A percentile compares a stretch with the other conserved stretches of the same genome.
Evolutionary conservation across 2,329 filamentous ascomycete genomes (phyloP).

Genomic region (Penicillium sp.): DNA sequence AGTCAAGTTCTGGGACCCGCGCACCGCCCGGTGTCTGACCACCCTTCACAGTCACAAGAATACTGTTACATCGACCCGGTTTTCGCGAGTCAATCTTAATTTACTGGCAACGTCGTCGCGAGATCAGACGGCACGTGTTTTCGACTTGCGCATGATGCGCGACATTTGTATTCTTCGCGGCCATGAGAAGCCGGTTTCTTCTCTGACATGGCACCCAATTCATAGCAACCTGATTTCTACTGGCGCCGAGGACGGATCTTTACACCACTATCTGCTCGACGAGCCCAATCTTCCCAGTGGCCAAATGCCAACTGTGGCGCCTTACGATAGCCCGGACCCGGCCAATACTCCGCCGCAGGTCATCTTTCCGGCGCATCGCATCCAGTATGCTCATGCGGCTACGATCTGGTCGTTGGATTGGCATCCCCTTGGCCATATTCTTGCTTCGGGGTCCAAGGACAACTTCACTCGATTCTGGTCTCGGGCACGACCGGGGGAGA

Average conservation of each 20-base stretch:
- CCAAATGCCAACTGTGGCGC: constrained; percentile 64
- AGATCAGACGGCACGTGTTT: constrained; percentile 87
- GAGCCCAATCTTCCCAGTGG: constrained; percentile 81
- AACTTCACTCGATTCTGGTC: constrained; percentile 97
- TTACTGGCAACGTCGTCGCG: constrained; percentile 87
- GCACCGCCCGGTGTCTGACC: constrained; percentile 80
- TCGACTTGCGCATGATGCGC: constrained; percentile 96
- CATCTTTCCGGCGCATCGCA: constrained; percentile 83
- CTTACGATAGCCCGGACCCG: constrained; percentile 79
- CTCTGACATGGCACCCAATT: constrained; percentile 86
- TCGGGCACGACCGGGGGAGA: constrained; percentile 78
- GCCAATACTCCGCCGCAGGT: constrained; percentile 74
- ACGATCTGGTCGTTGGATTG: constrained; percentile 97
- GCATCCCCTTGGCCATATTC: constrained; percentile 92
- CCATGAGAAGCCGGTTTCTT: constrained; percentile 93
- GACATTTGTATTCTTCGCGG: constrained; percentile 90
- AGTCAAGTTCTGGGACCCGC: constrained; percentile 97
- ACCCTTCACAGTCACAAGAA: constrained; percentile 97
- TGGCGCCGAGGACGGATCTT: constrained; percentile 79
- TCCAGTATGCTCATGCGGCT: constrained; percentile 85
- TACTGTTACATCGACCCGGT: constrained; percentile 85
- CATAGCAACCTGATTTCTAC: constrained; percentile 86
- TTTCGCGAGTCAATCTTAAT: constrained; percentile 76
- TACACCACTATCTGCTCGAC: constrained; percentile 92
- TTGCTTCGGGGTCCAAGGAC: constrained; percentile 93